Percentiles rank a stretch among this genome's conserved stretches.
phyloP scores from a whole-genome alignment of 768 basidiomycete genomes.

The Boletus pseudo-olivaceus region DNA sequence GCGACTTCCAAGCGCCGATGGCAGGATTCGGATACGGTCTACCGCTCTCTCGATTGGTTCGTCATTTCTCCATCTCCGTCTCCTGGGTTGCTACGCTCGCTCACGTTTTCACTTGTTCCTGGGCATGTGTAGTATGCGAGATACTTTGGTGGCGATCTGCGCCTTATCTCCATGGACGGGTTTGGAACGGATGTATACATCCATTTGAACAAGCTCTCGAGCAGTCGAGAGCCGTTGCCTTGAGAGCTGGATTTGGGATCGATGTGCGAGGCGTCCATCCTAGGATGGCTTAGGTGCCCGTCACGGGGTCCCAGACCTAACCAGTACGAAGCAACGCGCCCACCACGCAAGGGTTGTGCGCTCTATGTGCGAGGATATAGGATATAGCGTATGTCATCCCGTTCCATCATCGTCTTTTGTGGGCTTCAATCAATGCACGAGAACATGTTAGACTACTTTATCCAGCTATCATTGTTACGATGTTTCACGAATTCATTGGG shows the following conservation, averaged over 20 bases:
- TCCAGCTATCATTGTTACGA: neutral
- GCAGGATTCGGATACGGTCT: conserved; percentile 96
- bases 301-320: neutral
- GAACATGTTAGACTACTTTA: conserved; percentile 9
- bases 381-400: conserved; percentile 4
- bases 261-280: neutral
- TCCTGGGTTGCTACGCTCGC: conserved; percentile 53
- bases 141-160: conserved; percentile 92
- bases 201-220: conserved; percentile 81
- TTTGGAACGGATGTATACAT: conserved; percentile 94
- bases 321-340: neutral
- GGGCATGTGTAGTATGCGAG: conserved; percentile 66
- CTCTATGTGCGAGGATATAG: neutral
- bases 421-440: neutral
- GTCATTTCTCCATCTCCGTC: conserved; percentile 49
- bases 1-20: conserved; percentile 98
- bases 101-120: conserved; percentile 1
- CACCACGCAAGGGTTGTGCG: neutral
- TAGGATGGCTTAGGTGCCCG: neutral
- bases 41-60: conserved; percentile 84
- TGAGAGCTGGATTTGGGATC: conserved; percentile 1
- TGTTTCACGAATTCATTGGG: neutral
- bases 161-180: conserved; percentile 98
- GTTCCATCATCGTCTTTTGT: neutral
- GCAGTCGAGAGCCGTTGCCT: conserved; percentile 26